These are phyloP conservation scores for Euphorbia celastroides DNA, from an alignment of 441 rosid genomes.

Conservation along the genomic window DNA sequence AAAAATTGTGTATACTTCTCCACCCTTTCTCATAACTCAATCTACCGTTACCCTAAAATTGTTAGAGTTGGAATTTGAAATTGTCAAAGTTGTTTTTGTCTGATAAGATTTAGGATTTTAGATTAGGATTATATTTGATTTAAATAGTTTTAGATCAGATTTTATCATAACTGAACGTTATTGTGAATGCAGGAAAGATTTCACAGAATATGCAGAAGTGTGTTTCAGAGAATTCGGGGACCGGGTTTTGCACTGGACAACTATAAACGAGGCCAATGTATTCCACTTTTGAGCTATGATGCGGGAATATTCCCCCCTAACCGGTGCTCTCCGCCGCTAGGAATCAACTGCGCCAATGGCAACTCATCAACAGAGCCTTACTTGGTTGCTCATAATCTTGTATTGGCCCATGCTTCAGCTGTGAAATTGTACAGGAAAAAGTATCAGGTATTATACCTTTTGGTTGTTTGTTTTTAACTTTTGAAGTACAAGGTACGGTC, in stretches of 20 bases:
- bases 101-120: too few relatives aligned
- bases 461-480: background rate
- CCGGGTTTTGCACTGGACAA: conserved; percentile 49
- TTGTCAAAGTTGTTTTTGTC: too few relatives aligned
- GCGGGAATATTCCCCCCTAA: conserved; percentile 38
- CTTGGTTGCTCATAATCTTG: conserved; percentile 47
- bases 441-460: conserved; percentile 26
- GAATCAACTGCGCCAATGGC: conserved; percentile 40
- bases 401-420: conserved; percentile 68
- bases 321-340: conserved; percentile 47
- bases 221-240: conserved; percentile 74
- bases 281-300: conserved; percentile 36
- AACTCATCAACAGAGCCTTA: conserved; percentile 70
- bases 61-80: too few relatives aligned
- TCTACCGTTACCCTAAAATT: too few relatives aligned
- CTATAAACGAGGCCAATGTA: conserved; percentile 56
- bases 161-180: background rate
- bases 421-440: conserved; percentile 48
- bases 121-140: too few relatives aligned
- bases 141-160: too few relatives aligned
- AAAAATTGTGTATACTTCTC: conserved; percentile 38
- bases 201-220: conserved; percentile 63
- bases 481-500: too few relatives aligned
- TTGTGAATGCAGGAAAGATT: conserved; percentile 47
- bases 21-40: background rate